Conservation (phyloP, 116 monocot genomes). For the Posidonia oceanica region DNA sequence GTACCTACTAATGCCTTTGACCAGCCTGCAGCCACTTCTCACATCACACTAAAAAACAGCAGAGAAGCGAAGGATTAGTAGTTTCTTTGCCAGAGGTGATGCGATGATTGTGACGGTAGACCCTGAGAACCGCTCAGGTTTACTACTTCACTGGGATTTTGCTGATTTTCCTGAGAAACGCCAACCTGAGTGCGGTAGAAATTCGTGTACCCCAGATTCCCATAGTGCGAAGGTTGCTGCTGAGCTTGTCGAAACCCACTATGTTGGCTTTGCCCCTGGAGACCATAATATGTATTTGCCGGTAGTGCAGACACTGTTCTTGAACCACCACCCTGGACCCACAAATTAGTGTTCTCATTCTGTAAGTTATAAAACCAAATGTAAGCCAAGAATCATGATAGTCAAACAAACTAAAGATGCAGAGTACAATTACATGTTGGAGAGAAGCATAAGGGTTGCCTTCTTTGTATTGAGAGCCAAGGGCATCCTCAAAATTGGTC, state of each 20-base stretch:
- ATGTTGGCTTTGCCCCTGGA: slow-evolving; percentile 67
- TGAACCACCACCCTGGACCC: slow-evolving; percentile 63
- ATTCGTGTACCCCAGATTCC: slow-evolving; percentile 53
- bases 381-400: background rate
- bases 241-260: slow-evolving; percentile 57
- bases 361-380: slow-evolving; percentile 10
- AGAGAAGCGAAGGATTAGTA: slow-evolving; percentile 30
- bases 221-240: slow-evolving; percentile 48
- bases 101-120: slow-evolving; percentile 30
- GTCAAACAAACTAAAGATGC: background rate
- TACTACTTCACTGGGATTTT: slow-evolving; percentile 31
- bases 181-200: slow-evolving; percentile 63
- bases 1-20: background rate
- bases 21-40: background rate
- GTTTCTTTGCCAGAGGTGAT: slow-evolving; percentile 80
- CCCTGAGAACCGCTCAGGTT: slow-evolving; percentile 48
- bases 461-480: slow-evolving; percentile 72
- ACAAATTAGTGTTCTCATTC: slow-evolving; percentile 71
- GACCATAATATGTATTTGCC: slow-evolving; percentile 52
- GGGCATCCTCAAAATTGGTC: slow-evolving; percentile 50
- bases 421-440: slow-evolving; percentile 38
- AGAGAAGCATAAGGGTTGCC: slow-evolving; percentile 40
- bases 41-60: background rate
- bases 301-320: slow-evolving; percentile 59
- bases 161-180: slow-evolving; percentile 53